phyloP scores from a whole-genome alignment of 164 flowering plant genomes.

The Nymphaea thermarum region DNA sequence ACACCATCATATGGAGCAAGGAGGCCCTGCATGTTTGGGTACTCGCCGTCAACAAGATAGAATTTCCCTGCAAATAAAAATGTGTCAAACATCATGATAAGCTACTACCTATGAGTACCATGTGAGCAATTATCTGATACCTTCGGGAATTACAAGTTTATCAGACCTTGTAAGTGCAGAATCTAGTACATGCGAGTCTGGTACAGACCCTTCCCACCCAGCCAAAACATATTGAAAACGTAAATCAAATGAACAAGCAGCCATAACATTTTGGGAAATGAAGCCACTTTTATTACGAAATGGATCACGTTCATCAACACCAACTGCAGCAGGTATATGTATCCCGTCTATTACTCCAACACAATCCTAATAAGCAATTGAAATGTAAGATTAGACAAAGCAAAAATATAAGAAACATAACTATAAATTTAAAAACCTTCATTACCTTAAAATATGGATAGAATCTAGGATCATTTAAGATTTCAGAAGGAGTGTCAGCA shows the following conservation, averaged over 20 bases:
- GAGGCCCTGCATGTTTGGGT: conserved; percentile 49
- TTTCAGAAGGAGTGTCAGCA: not conserved
- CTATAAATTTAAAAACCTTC: not conserved
- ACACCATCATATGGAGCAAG: conserved; percentile 40
- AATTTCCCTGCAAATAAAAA: conserved; percentile 38
- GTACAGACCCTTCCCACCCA: conserved; percentile 76
- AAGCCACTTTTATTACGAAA: conserved; percentile 43
- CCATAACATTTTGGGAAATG: conserved; percentile 50
- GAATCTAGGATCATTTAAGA: not conserved
- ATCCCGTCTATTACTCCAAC: conserved; percentile 48
- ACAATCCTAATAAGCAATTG: conserved; percentile 31
- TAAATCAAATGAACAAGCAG: conserved; percentile 55
- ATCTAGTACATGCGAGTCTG: conserved; percentile 37
- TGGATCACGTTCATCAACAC: conserved; percentile 53
- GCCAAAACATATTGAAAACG: conserved; percentile 51
- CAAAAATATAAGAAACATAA: not conserved
- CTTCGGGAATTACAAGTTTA: conserved; percentile 63
- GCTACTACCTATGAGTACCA: not conserved
- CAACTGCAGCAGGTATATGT: conserved; percentile 53
- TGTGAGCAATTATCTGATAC: conserved; percentile 14
- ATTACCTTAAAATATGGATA: conserved; percentile 5
- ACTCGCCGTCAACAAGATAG: conserved; percentile 51
- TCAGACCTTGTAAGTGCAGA: conserved; percentile 53
- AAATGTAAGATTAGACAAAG: not conserved
- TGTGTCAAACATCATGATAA: not conserved